Evolutionary conservation across 2,329 filamentous ascomycete species (phyloP).

Genomic region (Neofusicoccum sp.): DNA sequence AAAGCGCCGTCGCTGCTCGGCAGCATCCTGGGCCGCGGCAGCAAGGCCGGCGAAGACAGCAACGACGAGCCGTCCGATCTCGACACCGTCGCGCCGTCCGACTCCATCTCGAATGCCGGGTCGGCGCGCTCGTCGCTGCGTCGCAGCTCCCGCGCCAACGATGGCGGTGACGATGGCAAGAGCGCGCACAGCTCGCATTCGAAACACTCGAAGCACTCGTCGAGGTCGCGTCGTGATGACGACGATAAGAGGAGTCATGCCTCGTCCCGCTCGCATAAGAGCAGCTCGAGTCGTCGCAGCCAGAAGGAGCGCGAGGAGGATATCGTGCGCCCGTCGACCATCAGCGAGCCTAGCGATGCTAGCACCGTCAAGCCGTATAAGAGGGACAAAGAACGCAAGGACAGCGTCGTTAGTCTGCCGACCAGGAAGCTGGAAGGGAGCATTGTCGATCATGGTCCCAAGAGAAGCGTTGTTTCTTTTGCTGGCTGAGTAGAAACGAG

Average conservation of each 20-base stretch:
- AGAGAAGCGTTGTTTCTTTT: no score
- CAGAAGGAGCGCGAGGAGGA: slow-evolving; percentile 17
- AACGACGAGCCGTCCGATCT: slow-evolving; percentile 30
- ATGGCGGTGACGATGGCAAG: slow-evolving; percentile 23
- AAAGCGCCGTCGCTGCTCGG: slow-evolving; percentile 29
- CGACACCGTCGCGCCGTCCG: slow-evolving; percentile 48
- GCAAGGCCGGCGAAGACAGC: slow-evolving; percentile 25
- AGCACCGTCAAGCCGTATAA: slow-evolving; percentile 23
- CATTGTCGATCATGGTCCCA: no score
- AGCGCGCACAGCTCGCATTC: slow-evolving; percentile 24
- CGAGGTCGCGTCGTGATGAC: not conserved
- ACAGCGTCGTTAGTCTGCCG: no score
- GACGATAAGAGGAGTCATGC: not conserved
- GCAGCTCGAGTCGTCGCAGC: slow-evolving; percentile 21
- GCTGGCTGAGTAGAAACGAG: no score
- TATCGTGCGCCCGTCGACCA: slow-evolving; percentile 21
- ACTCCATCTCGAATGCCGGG: slow-evolving; percentile 46
- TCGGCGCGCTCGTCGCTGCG: slow-evolving; percentile 24
- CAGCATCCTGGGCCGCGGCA: slow-evolving; percentile 37
- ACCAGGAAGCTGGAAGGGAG: no score
- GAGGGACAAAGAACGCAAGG: no score
- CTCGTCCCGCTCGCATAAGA: slow-evolving; percentile 11
- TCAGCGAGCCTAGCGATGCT: slow-evolving; percentile 36
- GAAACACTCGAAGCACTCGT: slow-evolving; percentile 24
- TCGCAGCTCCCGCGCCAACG: slow-evolving; percentile 32